A percentile compares a stretch with the other conserved stretches of the same genome.
These are phyloP conservation scores for Verticillium klebahnii DNA, from an alignment of 2,329 filamentous ascomycete species.

Conservation along the genomic window DNA sequence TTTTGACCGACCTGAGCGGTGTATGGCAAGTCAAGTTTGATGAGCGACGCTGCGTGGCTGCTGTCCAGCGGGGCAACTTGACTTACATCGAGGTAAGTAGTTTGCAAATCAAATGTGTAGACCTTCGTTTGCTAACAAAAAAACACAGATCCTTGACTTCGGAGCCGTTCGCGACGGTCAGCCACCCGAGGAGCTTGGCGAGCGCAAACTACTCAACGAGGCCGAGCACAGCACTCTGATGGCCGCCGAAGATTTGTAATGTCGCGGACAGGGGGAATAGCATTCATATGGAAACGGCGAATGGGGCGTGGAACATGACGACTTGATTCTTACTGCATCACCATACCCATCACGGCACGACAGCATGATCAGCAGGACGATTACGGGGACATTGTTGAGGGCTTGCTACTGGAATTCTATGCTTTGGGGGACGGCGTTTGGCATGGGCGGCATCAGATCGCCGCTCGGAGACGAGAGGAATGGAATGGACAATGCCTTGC, in stretches of 20 bases:
- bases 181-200: conserved; percentile 70
- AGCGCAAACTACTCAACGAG: conserved; percentile 65
- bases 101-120: neutral
- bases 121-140: conserved; percentile 23
- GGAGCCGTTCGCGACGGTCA: conserved; percentile 88
- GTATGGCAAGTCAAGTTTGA: conserved; percentile 99
- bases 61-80: conserved; percentile 85
- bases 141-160: conserved; percentile 84
- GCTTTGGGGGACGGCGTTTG: neutral
- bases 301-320: neutral
- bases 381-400: neutral
- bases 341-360: neutral
- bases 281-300: neutral
- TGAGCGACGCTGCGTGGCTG: conserved; percentile 88
- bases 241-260: conserved; percentile 22
- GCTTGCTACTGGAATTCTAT: neutral
- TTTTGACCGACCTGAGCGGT: conserved; percentile 89
- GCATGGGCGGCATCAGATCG: neutral
- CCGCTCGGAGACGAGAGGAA: neutral
- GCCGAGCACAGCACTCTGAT: conserved; percentile 47
- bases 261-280: neutral
- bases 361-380: neutral
- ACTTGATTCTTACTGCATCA: neutral
- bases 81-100: conserved; percentile 89
- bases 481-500: neutral